Evolutionary conservation across 495 filamentous ascomycete species (phyloP).

Genomic region (Aspergillus coremiiformis): DNA sequence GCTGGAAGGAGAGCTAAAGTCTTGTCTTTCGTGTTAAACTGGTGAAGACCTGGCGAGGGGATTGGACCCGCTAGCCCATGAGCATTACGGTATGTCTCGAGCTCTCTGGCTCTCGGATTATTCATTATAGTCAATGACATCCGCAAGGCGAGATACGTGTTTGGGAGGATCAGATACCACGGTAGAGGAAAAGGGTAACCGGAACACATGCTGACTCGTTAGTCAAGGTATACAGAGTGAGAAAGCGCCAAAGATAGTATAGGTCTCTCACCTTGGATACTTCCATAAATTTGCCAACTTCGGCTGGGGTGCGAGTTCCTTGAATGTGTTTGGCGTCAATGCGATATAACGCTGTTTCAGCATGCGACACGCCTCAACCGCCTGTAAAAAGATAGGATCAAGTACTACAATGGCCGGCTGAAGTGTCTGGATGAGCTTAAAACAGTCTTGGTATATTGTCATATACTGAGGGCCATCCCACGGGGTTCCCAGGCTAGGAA

Average conservation of each 20-base stretch:
- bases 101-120: background rate
- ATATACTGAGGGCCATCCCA: constrained; percentile 38
- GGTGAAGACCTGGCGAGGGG: background rate
- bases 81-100: constrained; percentile 8
- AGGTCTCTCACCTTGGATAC: constrained; percentile 20
- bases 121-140: background rate
- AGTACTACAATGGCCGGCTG: constrained; percentile 32
- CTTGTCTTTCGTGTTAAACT: background rate
- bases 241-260: background rate
- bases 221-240: background rate
- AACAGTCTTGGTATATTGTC: constrained; percentile 23
- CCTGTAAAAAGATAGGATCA: constrained; percentile 35
- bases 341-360: constrained; percentile 17
- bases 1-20: constrained; percentile 7
- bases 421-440: constrained; percentile 24
- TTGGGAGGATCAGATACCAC: constrained; percentile 21
- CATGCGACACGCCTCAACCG: constrained; percentile 31
- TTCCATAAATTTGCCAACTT: constrained; percentile 23
- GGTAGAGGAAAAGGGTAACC: constrained; percentile 31
- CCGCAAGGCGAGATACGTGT: constrained; percentile 22
- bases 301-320: constrained; percentile 31
- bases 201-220: constrained; percentile 18
- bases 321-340: constrained; percentile 31
- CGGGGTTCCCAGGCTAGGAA: constrained; percentile 12
- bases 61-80: constrained; percentile 9